Percentiles rank a stretch among this genome's conserved stretches.
phyloP scores from a whole-genome alignment of 2,329 filamentous ascomycete species.

The Phyllosticta citriasiana region DNA sequence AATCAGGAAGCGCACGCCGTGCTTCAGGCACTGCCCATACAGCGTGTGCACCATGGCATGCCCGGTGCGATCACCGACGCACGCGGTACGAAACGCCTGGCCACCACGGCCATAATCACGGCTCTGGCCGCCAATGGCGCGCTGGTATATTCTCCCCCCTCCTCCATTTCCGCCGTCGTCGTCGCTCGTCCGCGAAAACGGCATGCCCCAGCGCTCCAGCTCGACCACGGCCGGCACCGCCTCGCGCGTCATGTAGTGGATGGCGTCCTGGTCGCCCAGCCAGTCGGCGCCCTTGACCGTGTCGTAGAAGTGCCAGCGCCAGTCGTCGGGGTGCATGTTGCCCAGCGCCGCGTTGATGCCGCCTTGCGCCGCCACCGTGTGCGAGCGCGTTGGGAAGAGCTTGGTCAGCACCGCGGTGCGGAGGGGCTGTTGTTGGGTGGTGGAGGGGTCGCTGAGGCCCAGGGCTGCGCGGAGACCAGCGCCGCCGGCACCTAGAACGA shows the following conservation, averaged over 20 bases:
- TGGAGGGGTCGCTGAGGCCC: conserved; percentile 35
- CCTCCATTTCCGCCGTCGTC: no score
- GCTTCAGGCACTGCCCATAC: conserved; percentile 40
- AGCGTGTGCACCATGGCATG: conserved; percentile 43
- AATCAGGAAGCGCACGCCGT: conserved; percentile 41
- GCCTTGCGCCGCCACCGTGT: conserved; percentile 58
- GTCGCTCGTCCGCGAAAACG: conserved; percentile 37
- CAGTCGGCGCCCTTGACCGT: conserved; percentile 50
- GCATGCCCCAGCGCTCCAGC: conserved; percentile 46
- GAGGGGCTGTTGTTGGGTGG: conserved; percentile 46
- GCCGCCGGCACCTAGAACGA: conserved; percentile 46
- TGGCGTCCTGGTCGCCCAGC: conserved; percentile 50
- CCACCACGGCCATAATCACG: conserved; percentile 39
- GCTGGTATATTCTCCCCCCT: conserved; percentile 32
- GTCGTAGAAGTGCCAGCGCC: conserved; percentile 52
- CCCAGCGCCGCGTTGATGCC: conserved; percentile 52
- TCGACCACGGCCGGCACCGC: conserved; percentile 46
- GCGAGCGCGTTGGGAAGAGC: conserved; percentile 53
- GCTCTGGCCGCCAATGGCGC: conserved; percentile 39
- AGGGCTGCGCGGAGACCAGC: conserved; percentile 55
- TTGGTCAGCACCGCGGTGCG: conserved; percentile 57
- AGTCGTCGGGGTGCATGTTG: conserved; percentile 47
- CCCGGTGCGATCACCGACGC: conserved; percentile 38
- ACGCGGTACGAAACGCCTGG: conserved; percentile 39
- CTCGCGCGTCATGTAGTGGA: conserved; percentile 50